phyloP scores from a whole-genome alignment of 2,329 filamentous ascomycete genomes.

The Colletotrichum lini region DNA sequence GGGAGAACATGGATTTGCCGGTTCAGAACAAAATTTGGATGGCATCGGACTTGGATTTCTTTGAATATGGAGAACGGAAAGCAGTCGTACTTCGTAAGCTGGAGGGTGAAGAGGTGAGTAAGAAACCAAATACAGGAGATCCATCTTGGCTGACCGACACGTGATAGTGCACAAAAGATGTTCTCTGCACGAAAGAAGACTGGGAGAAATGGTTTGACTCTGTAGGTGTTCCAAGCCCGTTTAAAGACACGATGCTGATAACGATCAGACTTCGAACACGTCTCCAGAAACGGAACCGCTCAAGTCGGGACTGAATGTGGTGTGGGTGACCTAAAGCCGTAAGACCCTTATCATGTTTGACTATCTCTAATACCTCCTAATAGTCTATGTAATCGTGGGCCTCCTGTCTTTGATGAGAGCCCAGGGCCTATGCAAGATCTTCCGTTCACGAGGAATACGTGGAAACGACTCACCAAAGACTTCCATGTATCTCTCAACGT shows the following conservation, averaged over 20 bases:
- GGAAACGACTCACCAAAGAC: conserved; percentile 8
- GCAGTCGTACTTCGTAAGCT: background rate
- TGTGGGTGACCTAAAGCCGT: background rate
- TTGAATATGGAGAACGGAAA: conserved; percentile 1
- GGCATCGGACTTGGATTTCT: background rate
- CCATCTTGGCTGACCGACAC: background rate
- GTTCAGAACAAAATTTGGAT: background rate
- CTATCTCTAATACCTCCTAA: background rate
- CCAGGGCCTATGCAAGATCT: background rate
- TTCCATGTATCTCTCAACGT: conserved; percentile 8
- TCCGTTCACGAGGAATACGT: background rate
- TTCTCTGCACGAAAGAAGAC: conserved; percentile 7
- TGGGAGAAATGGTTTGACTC: conserved; percentile 24
- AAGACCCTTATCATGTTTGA: no score
- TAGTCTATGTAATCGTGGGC: conserved; percentile 20
- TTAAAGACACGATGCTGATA: background rate
- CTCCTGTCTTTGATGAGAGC: background rate
- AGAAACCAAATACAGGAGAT: no score
- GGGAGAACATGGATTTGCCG: background rate
- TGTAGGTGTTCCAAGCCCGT: background rate
- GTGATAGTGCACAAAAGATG: background rate
- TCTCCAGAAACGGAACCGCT: background rate
- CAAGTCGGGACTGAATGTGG: background rate
- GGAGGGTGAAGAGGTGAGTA: background rate
- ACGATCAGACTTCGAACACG: background rate